These are phyloP conservation scores for Nakazawaea molendinolei DNA, from an alignment of 805 yeast species.

Conservation along the genomic window DNA sequence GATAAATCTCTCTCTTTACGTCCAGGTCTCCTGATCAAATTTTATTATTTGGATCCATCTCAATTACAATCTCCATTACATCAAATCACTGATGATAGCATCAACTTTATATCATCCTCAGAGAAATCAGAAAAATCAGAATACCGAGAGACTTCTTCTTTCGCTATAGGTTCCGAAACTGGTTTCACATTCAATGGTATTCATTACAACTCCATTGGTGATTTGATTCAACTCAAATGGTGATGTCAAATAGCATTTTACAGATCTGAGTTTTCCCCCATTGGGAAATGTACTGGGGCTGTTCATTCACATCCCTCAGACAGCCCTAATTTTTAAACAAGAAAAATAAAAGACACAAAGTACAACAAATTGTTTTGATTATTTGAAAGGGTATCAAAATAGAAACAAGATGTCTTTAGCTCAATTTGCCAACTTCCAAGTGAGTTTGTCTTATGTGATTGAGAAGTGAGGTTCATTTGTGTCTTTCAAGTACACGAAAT, in stretches of 20 bases:
- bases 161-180: conserved; percentile 28
- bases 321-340: too few relatives aligned
- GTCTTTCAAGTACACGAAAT: background rate
- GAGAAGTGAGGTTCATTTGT: background rate
- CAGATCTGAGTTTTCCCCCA: too few relatives aligned
- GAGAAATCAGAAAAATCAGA: too few relatives aligned
- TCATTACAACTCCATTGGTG: conserved; percentile 27
- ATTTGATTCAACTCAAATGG: conserved; percentile 14
- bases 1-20: conserved; percentile 1
- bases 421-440: conserved; percentile 32
- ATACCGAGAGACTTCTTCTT: conserved; percentile 14
- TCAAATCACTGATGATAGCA: background rate
- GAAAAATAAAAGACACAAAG: background rate
- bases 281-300: too few relatives aligned
- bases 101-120: too few relatives aligned
- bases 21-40: conserved; percentile 1
- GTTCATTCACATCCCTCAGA: too few relatives aligned
- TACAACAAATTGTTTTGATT: background rate
- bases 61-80: conserved; percentile 19
- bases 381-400: conserved; percentile 3
- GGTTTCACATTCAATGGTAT: conserved; percentile 24
- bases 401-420: conserved; percentile 25
- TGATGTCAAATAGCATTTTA: background rate
- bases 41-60: conserved; percentile 15
- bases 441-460: conserved; percentile 22